Evolutionary conservation across 179 eudicot species (phyloP).

Genomic region (Corrigiola litoralis): DNA sequence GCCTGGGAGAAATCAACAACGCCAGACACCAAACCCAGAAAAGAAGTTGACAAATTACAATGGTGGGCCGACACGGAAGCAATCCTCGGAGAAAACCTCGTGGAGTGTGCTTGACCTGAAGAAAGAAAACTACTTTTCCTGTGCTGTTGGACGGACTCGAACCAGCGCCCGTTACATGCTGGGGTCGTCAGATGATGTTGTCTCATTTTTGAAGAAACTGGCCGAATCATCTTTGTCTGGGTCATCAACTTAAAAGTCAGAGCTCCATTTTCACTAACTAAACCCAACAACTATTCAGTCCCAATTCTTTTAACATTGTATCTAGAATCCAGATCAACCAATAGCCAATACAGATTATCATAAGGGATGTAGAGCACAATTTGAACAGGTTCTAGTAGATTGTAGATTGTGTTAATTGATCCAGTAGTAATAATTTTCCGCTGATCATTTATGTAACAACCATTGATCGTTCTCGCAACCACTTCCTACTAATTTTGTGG

Average conservation of each 20-base stretch:
- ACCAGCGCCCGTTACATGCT: constrained; percentile 73
- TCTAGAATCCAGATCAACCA: not conserved
- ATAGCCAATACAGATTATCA: not conserved
- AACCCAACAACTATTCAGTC: not conserved
- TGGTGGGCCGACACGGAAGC: constrained; percentile 20
- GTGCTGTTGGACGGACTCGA: constrained; percentile 71
- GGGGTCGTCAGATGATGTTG: constrained; percentile 66
- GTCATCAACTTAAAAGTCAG: not conserved
- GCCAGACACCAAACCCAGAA: constrained; percentile 32
- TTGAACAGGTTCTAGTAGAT: not conserved
- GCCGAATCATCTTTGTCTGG: constrained; percentile 29
- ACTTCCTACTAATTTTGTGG: no score
- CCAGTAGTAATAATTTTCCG: not conserved
- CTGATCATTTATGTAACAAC: not conserved
- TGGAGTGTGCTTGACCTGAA: constrained; percentile 77
- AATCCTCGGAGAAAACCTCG: constrained; percentile 26
- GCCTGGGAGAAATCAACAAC: constrained; percentile 33
- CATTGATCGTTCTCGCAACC: not conserved
- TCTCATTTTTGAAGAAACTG: constrained; percentile 49
- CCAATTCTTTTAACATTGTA: constrained; percentile 1
- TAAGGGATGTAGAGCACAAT: not conserved
- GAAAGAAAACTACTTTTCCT: constrained; percentile 83
- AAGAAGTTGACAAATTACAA: constrained; percentile 24
- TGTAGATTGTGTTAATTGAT: not conserved
- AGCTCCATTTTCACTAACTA: not conserved